Percentiles rank a stretch among this genome's conserved stretches.
Conservation (phyloP, 805 yeast genomes). For the Lachancea thermotolerans region DNA sequence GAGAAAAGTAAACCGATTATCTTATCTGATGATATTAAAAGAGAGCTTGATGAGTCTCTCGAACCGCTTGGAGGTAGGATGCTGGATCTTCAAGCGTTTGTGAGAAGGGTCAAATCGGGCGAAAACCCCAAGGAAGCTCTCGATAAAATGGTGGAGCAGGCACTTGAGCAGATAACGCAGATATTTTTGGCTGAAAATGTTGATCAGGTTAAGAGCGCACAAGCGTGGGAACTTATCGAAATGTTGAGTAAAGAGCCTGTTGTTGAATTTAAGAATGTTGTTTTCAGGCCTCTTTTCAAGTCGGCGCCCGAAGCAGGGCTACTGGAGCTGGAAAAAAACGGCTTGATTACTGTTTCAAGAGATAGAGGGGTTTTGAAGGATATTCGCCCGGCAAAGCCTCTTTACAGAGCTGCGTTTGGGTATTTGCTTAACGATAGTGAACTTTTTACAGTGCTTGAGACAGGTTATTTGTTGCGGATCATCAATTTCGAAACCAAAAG, state of each 20-base stretch:
- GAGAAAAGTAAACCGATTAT: slow-evolving; percentile 9
- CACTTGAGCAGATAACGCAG: slow-evolving; percentile 83
- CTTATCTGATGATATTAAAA: slow-evolving; percentile 16
- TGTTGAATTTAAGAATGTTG: slow-evolving; percentile 46
- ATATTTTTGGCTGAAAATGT: slow-evolving; percentile 50
- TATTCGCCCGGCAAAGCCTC: slow-evolving; percentile 76
- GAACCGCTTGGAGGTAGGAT: slow-evolving; percentile 89
- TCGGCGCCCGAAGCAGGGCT: slow-evolving; percentile 50
- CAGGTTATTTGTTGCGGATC: slow-evolving; percentile 47
- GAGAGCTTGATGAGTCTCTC: slow-evolving; percentile 48
- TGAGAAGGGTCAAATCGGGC: slow-evolving; percentile 81
- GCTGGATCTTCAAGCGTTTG: slow-evolving; percentile 86
- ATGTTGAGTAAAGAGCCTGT: slow-evolving; percentile 44
- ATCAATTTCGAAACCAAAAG: slow-evolving; percentile 55
- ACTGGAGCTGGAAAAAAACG: slow-evolving; percentile 69
- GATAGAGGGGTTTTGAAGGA: slow-evolving; percentile 67
- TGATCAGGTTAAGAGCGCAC: slow-evolving; percentile 62
- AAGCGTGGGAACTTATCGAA: slow-evolving; percentile 81
- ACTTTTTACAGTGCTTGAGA: slow-evolving; percentile 56
- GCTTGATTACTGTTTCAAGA: slow-evolving; percentile 62
- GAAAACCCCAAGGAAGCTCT: slow-evolving; percentile 75
- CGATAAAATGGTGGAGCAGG: slow-evolving; percentile 71
- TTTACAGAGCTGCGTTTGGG: slow-evolving; percentile 72
- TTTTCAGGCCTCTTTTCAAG: slow-evolving; percentile 53
- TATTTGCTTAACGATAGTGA: slow-evolving; percentile 52